phyloP scores from a whole-genome alignment of 495 filamentous ascomycete genomes.

The Durotheca rogersii region DNA sequence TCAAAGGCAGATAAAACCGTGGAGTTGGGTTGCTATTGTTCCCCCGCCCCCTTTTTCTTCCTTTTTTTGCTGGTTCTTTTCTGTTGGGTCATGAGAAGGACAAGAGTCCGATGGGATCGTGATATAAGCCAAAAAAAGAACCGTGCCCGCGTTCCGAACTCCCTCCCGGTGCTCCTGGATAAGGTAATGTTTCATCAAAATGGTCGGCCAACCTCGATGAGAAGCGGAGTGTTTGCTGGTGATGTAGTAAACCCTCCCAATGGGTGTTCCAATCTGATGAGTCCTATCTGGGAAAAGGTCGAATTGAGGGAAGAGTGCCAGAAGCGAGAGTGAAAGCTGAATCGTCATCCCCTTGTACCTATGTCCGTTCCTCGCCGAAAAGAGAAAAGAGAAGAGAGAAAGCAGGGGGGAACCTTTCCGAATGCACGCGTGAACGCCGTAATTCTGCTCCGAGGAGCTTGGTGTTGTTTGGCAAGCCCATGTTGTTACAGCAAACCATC shows the following conservation, averaged over 20 bases:
- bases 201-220: conserved; percentile 51
- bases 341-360: conserved; percentile 18
- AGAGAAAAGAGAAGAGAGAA: conserved; percentile 10
- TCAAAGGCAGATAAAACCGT: conserved; percentile 17
- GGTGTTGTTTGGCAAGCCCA: conserved; percentile 18
- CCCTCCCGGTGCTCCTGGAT: conserved; percentile 41
- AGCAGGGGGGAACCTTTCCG: no score
- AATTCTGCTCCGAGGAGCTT: conserved; percentile 21
- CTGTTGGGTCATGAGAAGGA: conserved; percentile 34
- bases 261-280: conserved; percentile 53
- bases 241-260: conserved; percentile 42
- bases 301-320: conserved; percentile 40
- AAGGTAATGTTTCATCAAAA: conserved; percentile 40
- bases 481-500: conserved; percentile 25
- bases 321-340: conserved; percentile 35
- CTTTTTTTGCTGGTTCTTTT: no score
- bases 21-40: no score
- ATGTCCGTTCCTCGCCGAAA: conserved; percentile 32
- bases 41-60: no score
- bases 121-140: conserved; percentile 33
- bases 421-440: conserved; percentile 24
- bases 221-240: conserved; percentile 47
- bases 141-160: conserved; percentile 39
- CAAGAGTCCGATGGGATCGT: conserved; percentile 30
- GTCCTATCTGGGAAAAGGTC: conserved; percentile 40